A percentile compares a stretch with the other conserved stretches of the same genome.
Evolutionary conservation across 1,284 basidiomycete genomes (phyloP).

Genomic region (Austropuccinia psidii): DNA sequence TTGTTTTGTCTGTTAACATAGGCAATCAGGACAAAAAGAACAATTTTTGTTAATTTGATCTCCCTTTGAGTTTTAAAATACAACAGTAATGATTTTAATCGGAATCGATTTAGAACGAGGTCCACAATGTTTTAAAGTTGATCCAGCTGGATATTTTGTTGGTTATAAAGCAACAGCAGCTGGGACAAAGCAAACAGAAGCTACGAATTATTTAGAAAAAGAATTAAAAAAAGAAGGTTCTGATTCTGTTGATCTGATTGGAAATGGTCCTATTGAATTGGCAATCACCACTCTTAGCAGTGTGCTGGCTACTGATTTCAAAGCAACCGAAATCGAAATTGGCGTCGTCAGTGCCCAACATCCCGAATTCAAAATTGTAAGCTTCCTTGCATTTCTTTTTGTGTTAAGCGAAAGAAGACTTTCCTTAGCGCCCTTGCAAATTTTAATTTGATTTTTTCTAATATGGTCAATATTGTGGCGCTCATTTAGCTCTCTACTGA

Average conservation of each 20-base stretch:
- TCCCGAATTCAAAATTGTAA: constrained; percentile 42
- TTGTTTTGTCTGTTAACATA: neutral
- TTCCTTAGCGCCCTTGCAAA: neutral
- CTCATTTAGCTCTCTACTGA: constrained; percentile 29
- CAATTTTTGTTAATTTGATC: neutral
- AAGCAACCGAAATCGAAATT: constrained; percentile 56
- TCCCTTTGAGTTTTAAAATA: neutral
- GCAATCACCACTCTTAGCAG: constrained; percentile 91
- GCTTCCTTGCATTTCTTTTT: neutral
- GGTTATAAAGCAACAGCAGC: constrained; percentile 95
- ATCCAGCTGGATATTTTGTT: constrained; percentile 96
- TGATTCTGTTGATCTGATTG: constrained; percentile 37
- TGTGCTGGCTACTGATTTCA: constrained; percentile 90
- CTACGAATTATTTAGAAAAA: constrained; percentile 93
- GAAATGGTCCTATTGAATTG: constrained; percentile 56
- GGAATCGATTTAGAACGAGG: constrained; percentile 76
- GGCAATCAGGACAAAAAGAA: constrained; percentile 4
- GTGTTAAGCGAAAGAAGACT: neutral
- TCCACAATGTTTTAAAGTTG: constrained; percentile 94
- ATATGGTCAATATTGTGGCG: too few relatives aligned
- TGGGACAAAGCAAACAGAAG: constrained; percentile 97
- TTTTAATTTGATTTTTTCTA: neutral
- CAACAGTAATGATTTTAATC: constrained; percentile 85
- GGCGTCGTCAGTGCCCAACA: constrained; percentile 47
- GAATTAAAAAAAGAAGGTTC: constrained; percentile 81